Evolutionary conservation across 108 stramenopile species (phyloP), one percentile per base, ranked within the genome.

Genomic region (Pseudonitzschia delicatissima): DNA sequence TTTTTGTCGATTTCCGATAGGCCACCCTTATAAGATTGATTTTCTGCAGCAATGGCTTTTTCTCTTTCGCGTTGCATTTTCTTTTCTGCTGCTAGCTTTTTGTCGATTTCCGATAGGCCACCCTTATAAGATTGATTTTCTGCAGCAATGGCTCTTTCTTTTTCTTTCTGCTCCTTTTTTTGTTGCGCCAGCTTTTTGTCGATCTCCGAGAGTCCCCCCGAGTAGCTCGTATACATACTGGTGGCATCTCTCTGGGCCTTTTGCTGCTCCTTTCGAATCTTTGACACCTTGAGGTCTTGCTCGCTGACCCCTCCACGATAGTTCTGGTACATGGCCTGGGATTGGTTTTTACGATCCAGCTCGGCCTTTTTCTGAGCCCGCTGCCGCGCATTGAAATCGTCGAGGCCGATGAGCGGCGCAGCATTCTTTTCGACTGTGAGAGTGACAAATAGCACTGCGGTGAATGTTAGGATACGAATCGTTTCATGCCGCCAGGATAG

Each of bases 291-390:
- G 8, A 7, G 25, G 29, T 65, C 64, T 25, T 27, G 26, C 31
- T 65, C 47, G 42, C 48, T 65, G 45, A 27, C 47, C 5, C 64
- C 64, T 42, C 61, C 61, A 18, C 27, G 18, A 49, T 32, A 29
- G 26, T 6, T 49, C 12, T 34, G 9, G 27, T 31, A 31, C 32
- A 33, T 29, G 13, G 27, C 25, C 12, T 17, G 11, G 11, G 31
- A 32, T 29, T 58, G 15, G 23, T 49, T 47, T 7, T 47, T 57
- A 28, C 57, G 67, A 28, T 58, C 37, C 29, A 21, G 44, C 33
- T 66, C 66, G 49, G 48, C 66, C 49, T 58, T 57, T 32, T 57
- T 68, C 17, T 58, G 67, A n/a, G 67, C 67, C 44, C 57, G 39
- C 18, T 57, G 67, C 27, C 39, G 55, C 12, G 67, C 57, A 35